A percentile compares a stretch with the other conserved stretches of the same genome.
Evolutionary conservation across 1,284 basidiomycete genomes (phyloP).

Genomic region (Cystobasidium pallidum): DNA sequence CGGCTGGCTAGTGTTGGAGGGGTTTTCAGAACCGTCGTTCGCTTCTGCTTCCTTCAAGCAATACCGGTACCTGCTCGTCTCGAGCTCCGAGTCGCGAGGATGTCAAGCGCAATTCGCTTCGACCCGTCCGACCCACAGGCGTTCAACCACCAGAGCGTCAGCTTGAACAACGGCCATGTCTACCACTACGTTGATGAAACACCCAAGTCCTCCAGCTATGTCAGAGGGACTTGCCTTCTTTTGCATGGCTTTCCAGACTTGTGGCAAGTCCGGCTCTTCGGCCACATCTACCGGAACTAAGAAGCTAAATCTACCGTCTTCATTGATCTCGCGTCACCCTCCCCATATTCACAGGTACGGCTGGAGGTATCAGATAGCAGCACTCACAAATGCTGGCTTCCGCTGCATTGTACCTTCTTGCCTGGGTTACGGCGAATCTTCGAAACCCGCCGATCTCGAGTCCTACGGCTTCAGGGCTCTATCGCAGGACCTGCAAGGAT

Average conservation of each 20-base stretch:
- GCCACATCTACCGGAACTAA: background rate
- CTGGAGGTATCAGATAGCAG: slow-evolving; percentile 47
- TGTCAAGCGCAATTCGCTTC: background rate
- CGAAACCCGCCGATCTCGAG: slow-evolving; percentile 42
- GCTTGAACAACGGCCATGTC: slow-evolving; percentile 30
- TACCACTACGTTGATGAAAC: slow-evolving; percentile 49
- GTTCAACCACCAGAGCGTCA: slow-evolving; percentile 24
- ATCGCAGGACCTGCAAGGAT: slow-evolving; percentile 47
- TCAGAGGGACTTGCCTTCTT: slow-evolving; percentile 46
- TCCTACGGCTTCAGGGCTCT: slow-evolving; percentile 47
- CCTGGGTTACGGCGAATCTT: slow-evolving; percentile 47
- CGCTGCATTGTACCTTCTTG: slow-evolving; percentile 49
- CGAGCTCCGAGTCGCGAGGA: too few relatives aligned
- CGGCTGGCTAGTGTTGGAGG: too few relatives aligned
- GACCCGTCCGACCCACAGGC: slow-evolving; percentile 3
- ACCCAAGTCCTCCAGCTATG: background rate
- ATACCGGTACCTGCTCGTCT: too few relatives aligned
- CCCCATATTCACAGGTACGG: slow-evolving; percentile 13
- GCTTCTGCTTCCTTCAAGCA: too few relatives aligned
- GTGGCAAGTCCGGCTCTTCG: slow-evolving; percentile 44
- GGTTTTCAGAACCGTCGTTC: too few relatives aligned
- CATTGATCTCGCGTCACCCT: background rate
- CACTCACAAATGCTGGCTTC: slow-evolving; percentile 46
- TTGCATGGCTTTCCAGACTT: slow-evolving; percentile 50
- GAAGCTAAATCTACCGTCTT: too few relatives aligned